Evolutionary conservation across 176 grass and related monocot genomes (phyloP), one percentile per base, ranked within the genome.

Genomic region (Aegilops bicornis): DNA sequence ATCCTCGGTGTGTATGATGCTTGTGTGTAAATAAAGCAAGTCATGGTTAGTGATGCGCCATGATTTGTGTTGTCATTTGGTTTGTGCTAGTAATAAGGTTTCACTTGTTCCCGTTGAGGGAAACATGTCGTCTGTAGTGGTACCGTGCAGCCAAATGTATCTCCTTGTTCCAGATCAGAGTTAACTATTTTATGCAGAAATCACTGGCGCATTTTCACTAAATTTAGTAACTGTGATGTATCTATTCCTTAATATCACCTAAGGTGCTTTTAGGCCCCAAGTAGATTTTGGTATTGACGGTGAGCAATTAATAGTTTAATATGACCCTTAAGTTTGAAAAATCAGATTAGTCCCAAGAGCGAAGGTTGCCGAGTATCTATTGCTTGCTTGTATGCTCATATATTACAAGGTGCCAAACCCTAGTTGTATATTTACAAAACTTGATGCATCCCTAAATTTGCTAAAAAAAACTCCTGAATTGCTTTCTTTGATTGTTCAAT

Each of bases 1-100:
- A 30, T 62, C 15, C 1, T n/a, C 12, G 37, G 27, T 4, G 6
- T 70, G 23, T 75, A 50, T 75, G 61, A 8, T 81, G 52, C 8
- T 64, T 85, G 50, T 88, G 50, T 88, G 77, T 85, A 77, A 88
- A 85, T 91, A 85, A 87, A 70, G 6, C 47, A n/a, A 80, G 74
- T n/a, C 20, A 40, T 61, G 75, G 8, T 3, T 10, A 37, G 42
- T 79, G n/a, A 52, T 48, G 37, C 6, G 3, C 63, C 8, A 7
- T 12, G 13, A n/a, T 83, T 83, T 25, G 27, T 40, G 27, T 31
- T 79, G 25, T 17, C 39, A 45, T 10, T 29, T 10, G 40, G 35
- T 66, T 17, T 85, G 20, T 76, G 25, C 47, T 69, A 76, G 84
- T 58, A 39, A 54, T 73, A 39, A 52, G 30, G 76, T 6, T 58